These are phyloP conservation scores for Colletotrichum euphorbiae DNA, from an alignment of 2,329 filamentous ascomycete species.

Conservation along the genomic window DNA sequence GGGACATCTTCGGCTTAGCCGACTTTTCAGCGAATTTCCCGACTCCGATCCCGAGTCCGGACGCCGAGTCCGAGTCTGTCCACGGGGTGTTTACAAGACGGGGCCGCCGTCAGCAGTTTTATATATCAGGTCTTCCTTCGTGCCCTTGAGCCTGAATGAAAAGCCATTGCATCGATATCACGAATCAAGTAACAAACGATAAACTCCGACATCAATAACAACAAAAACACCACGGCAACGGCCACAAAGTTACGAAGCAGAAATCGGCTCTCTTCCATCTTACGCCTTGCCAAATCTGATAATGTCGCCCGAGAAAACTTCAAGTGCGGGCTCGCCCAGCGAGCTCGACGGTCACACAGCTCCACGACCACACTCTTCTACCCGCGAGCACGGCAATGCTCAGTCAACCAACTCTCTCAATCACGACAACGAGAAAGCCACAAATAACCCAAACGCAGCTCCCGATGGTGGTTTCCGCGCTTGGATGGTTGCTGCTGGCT, in stretches of 20 bases:
- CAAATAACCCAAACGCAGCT: neutral
- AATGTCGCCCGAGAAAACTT: neutral
- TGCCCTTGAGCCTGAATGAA: neutral
- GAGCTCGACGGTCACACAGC: constrained; percentile 4
- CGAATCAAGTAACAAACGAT: neutral
- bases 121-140: neutral
- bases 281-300: neutral
- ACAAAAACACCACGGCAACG: neutral
- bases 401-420: too few relatives aligned
- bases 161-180: neutral
- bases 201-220: neutral
- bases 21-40: neutral
- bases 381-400: too few relatives aligned
- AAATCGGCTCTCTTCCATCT: neutral
- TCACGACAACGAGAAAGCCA: neutral
- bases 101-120: neutral
- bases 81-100: neutral
- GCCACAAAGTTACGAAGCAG: neutral
- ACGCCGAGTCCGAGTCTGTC: neutral
- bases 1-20: neutral
- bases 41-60: neutral
- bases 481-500: constrained; percentile 45
- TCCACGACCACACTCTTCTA: neutral
- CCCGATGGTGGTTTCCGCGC: constrained; percentile 46
- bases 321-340: neutral